Conservation (phyloP, 371 early-diverging fungal species). For the Homolaphlyctis polyrhiza region DNA sequence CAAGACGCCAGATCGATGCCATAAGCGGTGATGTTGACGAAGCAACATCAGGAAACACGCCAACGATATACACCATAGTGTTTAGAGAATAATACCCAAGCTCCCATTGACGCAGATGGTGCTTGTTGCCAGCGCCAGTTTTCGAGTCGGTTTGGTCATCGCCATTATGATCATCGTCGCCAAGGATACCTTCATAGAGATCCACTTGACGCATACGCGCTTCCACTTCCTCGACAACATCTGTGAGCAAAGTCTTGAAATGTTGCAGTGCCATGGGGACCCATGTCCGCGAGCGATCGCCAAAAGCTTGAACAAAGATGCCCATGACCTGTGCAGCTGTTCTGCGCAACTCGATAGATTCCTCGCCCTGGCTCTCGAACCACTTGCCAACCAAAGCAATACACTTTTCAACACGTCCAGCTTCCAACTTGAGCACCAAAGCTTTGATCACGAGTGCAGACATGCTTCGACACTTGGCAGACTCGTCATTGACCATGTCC, state of each 20-base stretch:
- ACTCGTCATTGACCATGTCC: slow-evolving; percentile 83
- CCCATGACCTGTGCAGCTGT: slow-evolving; percentile 82
- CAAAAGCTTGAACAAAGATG: slow-evolving; percentile 69
- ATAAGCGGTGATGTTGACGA: neutral
- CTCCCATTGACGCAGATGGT: slow-evolving; percentile 67
- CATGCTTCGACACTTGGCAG: slow-evolving; percentile 86
- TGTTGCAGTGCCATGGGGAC: slow-evolving; percentile 45
- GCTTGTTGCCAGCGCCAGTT: neutral
- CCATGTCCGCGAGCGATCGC: slow-evolving; percentile 41
- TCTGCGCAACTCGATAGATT: slow-evolving; percentile 17
- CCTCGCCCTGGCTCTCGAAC: slow-evolving; percentile 38
- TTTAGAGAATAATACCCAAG: slow-evolving; percentile 74
- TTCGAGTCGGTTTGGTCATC: neutral
- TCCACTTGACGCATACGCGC: slow-evolving; percentile 44
- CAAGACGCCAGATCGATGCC: slow-evolving; percentile 15
- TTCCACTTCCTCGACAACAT: slow-evolving; percentile 42
- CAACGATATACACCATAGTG: slow-evolving; percentile 62
- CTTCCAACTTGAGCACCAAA: slow-evolving; percentile 53
- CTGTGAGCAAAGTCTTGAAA: slow-evolving; percentile 46
- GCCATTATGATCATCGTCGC: slow-evolving; percentile 25
- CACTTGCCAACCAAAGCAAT: slow-evolving; percentile 59
- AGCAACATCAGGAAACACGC: slow-evolving; percentile 38
- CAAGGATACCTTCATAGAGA: slow-evolving; percentile 27
- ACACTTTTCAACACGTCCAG: slow-evolving; percentile 13
- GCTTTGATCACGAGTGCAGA: slow-evolving; percentile 66